Conservation (phyloP, 2,329 filamentous ascomycete species). For the Karstenula rhodostoma region DNA sequence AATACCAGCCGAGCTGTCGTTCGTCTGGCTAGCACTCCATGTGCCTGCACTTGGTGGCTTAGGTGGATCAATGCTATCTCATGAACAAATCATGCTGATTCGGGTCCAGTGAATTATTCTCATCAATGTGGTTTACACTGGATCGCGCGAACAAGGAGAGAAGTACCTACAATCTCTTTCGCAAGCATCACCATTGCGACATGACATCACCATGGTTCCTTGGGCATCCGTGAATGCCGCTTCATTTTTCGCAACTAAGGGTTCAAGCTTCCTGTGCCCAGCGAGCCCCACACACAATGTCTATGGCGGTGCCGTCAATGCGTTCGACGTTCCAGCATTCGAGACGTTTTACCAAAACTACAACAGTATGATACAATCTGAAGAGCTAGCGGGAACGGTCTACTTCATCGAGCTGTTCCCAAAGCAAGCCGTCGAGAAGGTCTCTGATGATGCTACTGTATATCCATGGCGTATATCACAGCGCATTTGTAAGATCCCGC, state of each 20-base stretch:
- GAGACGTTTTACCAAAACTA: slow-evolving; percentile 9
- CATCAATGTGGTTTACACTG: neutral
- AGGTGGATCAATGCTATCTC: neutral
- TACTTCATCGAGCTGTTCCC: slow-evolving; percentile 15
- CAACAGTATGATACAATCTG: slow-evolving; percentile 4
- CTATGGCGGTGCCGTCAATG: slow-evolving; percentile 8
- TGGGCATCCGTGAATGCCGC: neutral
- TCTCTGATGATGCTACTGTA: slow-evolving; percentile 2
- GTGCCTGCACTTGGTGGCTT: neutral
- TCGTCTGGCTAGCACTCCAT: neutral
- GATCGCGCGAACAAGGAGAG: neutral
- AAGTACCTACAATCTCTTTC: neutral
- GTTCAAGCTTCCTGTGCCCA: neutral
- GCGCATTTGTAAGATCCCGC: slow-evolving; percentile 4
- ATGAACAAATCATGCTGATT: neutral
- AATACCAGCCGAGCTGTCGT: neutral
- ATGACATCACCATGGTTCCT: neutral
- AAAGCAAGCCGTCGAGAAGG: slow-evolving; percentile 10
- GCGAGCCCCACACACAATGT: slow-evolving; percentile 8
- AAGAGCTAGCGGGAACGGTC: slow-evolving; percentile 7
- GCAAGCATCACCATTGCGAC: neutral
- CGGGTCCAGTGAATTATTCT: neutral
- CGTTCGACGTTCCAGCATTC: slow-evolving; percentile 9
- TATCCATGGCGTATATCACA: slow-evolving; percentile 16
- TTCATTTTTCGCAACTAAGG: neutral